phyloP scores from a whole-genome alignment of 176 grass and related monocot species.

The Aegilops umbellulata region DNA sequence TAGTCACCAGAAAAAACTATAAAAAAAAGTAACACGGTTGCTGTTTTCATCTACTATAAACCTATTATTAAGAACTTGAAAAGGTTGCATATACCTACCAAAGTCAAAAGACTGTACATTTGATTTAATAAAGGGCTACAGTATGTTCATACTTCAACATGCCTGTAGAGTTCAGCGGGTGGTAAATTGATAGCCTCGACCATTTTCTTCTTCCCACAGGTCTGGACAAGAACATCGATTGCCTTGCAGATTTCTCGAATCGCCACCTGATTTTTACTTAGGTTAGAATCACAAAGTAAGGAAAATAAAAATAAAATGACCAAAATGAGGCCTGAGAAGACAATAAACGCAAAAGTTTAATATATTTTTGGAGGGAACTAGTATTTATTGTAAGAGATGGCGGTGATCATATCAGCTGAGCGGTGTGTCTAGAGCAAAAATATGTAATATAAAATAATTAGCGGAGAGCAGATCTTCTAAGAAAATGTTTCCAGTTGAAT shows the following conservation, averaged over 20 bases:
- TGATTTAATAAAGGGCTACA: slow-evolving; percentile 26
- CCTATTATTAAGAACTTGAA: slow-evolving; percentile 31
- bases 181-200: slow-evolving; percentile 80
- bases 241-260: slow-evolving; percentile 83
- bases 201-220: slow-evolving; percentile 94
- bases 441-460: not conserved
- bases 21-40: not conserved
- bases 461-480: not conserved
- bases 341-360: not conserved
- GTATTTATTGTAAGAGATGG: slow-evolving; percentile 21
- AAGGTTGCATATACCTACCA: not conserved
- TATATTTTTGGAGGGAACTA: slow-evolving; percentile 20
- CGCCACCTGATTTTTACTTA: slow-evolving; percentile 62
- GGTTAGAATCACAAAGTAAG: slow-evolving; percentile 31
- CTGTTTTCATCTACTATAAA: slow-evolving; percentile 14
- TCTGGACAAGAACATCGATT: slow-evolving; percentile 74
- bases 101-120: slow-evolving; percentile 19
- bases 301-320: not conserved
- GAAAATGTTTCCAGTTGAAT: not conserved
- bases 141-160: slow-evolving; percentile 85
- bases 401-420: not conserved
- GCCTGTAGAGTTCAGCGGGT: slow-evolving; percentile 87
- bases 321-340: slow-evolving; percentile 2
- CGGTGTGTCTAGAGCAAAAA: slow-evolving; percentile 5
- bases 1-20: not conserved